Base-by-base conservation (phyloP, 352 stramenopile species). In the Blastocystis sp. region DNA sequence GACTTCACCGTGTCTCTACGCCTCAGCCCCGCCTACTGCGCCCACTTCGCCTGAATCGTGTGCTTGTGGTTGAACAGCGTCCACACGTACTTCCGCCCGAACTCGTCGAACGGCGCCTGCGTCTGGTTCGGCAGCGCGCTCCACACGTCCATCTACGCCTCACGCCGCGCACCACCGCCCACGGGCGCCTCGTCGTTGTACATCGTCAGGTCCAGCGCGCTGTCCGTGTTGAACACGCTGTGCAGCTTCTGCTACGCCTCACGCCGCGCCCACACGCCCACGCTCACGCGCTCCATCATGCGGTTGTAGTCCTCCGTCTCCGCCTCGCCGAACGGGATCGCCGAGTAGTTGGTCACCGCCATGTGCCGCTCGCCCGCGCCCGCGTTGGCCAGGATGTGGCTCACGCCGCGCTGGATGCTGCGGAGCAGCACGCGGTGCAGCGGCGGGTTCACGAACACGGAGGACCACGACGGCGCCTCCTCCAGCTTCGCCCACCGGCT, bases 181-280 rank as follows among this genome's bases (percentile, higher is more conserved):
- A 76, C 66, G 54, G 66, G 66, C 19, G 66, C 66, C 48, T 76
- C 66, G 48, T 76, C 66, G 28, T 76, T 76, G 66, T 59, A 76
- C 24, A 76, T 57, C 4, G 66, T 34, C 3, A 48, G 19, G 11
- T 76, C 66, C 48, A 57, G 48, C 48, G 48, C 48, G 54, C 66
- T 76, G 48, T 76, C 66, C 21, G 48, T 57, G 14, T 57, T 45
- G 38, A 76, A 76, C 7, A 76, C 38, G 52, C 21, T 48, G 34
- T 76, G 66, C 21, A 45, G 24, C 3, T 52, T 40, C 14, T 71
- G 34, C 14, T 40, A n/a, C n/a, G 45, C 38, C n/a, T 42, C 64
- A n/a, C 10, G 64, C n/a, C n/a, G 17, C 19, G 64, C 14, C 9
- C 11, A 2, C 19, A 38, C 45, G 19, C 19, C 34, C 38, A 52